Conservation (phyloP, 768 basidiomycete species). For the Boletus rubescentipes region DNA sequence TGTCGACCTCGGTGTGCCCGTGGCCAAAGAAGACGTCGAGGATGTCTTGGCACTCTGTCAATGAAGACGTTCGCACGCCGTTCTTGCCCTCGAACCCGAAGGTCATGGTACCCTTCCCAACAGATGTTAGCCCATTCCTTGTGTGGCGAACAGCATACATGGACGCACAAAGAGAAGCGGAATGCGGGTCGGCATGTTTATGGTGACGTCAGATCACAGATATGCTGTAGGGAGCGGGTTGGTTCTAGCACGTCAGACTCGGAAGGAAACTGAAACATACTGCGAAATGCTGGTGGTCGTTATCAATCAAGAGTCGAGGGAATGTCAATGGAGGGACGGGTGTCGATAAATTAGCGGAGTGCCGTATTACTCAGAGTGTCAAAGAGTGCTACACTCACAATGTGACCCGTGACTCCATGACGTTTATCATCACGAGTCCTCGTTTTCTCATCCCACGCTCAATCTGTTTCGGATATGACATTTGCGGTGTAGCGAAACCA, state of each 20-base stretch:
- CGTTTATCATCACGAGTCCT: too few species aligned
- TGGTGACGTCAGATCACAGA: not conserved
- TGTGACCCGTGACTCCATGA: too few species aligned
- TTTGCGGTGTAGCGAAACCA: too few species aligned
- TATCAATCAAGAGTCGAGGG: too few species aligned
- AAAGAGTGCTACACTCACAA: too few species aligned
- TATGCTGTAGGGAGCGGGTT: not conserved
- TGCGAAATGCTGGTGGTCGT: not conserved
- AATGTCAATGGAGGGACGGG: too few species aligned
- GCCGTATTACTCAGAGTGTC: too few species aligned
- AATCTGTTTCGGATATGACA: too few species aligned
- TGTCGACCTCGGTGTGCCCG: constrained; percentile 50
- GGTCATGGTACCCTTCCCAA: constrained; percentile 47
- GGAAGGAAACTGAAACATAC: not conserved
- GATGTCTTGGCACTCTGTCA: constrained; percentile 42
- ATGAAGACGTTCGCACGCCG: constrained; percentile 38
- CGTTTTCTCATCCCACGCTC: too few species aligned
- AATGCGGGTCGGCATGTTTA: constrained; percentile 26
- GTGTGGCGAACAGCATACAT: not conserved
- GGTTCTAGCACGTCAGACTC: not conserved
- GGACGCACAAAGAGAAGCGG: constrained; percentile 27
- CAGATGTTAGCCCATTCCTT: not conserved
- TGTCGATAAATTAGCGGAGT: too few species aligned
- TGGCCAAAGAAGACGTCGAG: constrained; percentile 43
- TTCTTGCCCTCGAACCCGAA: constrained; percentile 43